phyloP scores from a whole-genome alignment of 1,284 basidiomycete species.

The Fomitopsis pinicola region DNA sequence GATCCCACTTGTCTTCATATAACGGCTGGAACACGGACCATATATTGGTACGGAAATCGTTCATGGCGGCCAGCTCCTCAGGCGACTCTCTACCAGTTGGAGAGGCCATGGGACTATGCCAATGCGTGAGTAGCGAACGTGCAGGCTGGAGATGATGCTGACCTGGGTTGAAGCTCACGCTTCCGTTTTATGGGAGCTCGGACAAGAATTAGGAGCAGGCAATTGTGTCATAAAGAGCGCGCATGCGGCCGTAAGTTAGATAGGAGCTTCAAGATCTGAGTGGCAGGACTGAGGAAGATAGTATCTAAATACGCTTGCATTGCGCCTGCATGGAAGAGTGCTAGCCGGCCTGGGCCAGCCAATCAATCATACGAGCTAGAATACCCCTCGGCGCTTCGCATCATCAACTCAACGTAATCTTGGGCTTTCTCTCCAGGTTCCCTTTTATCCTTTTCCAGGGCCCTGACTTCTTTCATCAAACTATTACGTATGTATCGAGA shows the following conservation, averaged over 20 bases:
- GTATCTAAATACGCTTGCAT: conserved; percentile 11
- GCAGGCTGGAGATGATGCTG: background rate
- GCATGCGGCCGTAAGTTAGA: background rate
- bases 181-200: background rate
- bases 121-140: background rate
- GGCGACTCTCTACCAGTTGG: conserved; percentile 16
- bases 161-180: background rate
- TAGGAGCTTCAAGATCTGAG: conserved; percentile 3
- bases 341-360: conserved; percentile 17
- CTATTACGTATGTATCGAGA: background rate
- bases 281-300: conserved; percentile 9
- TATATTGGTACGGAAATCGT: conserved; percentile 26
- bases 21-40: conserved; percentile 27
- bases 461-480: background rate
- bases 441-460: background rate
- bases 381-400: conserved; percentile 14
- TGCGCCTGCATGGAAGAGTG: conserved; percentile 1
- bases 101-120: background rate
- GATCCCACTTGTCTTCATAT: conserved; percentile 29
- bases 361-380: conserved; percentile 25
- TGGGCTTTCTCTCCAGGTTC: background rate
- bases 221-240: conserved; percentile 1
- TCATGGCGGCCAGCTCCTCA: conserved; percentile 23
- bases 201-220: background rate
- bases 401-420: conserved; percentile 6